Evolutionary conservation across 371 early-diverging fungal species (phyloP).

Genomic region (Smittium mucronatum): DNA sequence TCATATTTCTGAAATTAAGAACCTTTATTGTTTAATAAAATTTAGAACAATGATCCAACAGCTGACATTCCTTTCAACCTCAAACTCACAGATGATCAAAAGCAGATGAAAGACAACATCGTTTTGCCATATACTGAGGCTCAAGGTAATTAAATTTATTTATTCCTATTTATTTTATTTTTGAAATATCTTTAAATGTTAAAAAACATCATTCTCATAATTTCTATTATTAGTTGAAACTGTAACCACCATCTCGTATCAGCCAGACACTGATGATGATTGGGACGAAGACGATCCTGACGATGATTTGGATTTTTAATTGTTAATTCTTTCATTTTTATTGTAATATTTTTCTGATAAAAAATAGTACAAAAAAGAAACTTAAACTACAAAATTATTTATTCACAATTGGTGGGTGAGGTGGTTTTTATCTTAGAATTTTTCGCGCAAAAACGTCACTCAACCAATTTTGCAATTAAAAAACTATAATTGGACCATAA

Average conservation of each 20-base stretch:
- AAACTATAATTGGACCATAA: conserved; percentile 10
- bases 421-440: too few relatives aligned
- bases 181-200: background rate
- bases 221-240: background rate
- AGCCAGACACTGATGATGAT: conserved; percentile 60
- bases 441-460: too few relatives aligned
- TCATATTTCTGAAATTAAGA: too few relatives aligned
- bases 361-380: background rate
- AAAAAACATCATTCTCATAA: background rate
- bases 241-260: conserved; percentile 45
- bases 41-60: conserved; percentile 36
- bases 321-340: background rate
- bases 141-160: conserved; percentile 32
- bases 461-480: too few relatives aligned
- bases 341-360: conserved; percentile 1
- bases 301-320: conserved; percentile 60
- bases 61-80: conserved; percentile 73
- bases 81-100: conserved; percentile 68
- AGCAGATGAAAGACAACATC: conserved; percentile 53
- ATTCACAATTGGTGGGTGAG: too few relatives aligned
- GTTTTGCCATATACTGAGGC: conserved; percentile 68
- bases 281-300: conserved; percentile 72
- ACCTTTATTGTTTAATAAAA: too few relatives aligned
- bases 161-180: background rate
- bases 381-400: too few relatives aligned